phyloP scores from a whole-genome alignment of 139 green algal genomes.

The Chlamydomonas sp. region DNA sequence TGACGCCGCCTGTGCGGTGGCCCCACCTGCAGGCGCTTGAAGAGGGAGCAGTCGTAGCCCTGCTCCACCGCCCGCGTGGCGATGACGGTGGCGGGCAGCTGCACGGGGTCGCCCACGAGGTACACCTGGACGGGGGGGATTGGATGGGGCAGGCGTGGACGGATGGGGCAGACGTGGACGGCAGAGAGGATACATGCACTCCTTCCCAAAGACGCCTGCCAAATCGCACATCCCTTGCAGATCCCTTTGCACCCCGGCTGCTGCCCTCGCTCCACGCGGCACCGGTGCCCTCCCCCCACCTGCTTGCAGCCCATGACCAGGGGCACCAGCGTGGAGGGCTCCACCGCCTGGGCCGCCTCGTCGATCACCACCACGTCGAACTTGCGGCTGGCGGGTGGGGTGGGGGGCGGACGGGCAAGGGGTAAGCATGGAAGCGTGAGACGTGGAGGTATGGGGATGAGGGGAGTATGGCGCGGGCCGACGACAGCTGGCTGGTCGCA shows the following conservation, averaged over 20 bases:
- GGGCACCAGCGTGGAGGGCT: conserved; percentile 78
- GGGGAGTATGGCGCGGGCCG: neutral
- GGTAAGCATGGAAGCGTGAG: neutral
- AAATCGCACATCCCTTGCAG: neutral
- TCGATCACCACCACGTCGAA: conserved; percentile 83
- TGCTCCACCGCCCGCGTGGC: conserved; percentile 60
- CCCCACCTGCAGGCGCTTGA: conserved; percentile 79
- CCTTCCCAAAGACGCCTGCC: too few species aligned
- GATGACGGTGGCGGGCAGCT: conserved; percentile 87
- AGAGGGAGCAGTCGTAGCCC: conserved; percentile 72
- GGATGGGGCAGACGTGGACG: neutral
- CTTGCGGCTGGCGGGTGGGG: conserved; percentile 42
- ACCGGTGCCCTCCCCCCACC: conserved; percentile 11
- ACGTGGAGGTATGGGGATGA: neutral
- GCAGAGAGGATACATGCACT: neutral
- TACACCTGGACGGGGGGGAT: conserved; percentile 53
- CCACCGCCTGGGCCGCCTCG: conserved; percentile 85
- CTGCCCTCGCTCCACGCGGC: neutral
- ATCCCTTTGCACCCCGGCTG: neutral
- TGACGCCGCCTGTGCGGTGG: neutral
- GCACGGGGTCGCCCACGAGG: conserved; percentile 82
- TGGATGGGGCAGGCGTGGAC: neutral
- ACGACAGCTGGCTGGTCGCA: neutral
- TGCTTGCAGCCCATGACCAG: conserved; percentile 73
- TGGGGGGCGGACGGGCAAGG: neutral